phyloP scores from a whole-genome alignment of 371 early-diverging fungal species.

The Coemansia linderi region DNA sequence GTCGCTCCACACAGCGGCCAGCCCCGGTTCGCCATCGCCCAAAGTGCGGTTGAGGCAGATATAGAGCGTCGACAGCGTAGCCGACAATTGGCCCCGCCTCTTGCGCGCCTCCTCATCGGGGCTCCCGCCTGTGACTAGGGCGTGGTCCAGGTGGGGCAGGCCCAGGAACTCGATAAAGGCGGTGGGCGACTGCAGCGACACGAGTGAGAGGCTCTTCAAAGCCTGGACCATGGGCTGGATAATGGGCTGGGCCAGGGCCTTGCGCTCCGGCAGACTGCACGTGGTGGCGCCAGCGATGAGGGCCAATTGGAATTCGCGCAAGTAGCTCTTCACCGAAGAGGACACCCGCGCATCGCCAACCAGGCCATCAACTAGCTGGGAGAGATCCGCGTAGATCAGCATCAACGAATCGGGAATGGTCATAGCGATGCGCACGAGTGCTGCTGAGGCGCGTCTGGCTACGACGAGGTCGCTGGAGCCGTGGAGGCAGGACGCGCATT shows the following conservation, averaged over 20 bases:
- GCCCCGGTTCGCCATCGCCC: not conserved
- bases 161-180: slow-evolving; percentile 31
- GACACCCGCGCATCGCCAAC: slow-evolving; percentile 28
- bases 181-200: slow-evolving; percentile 30
- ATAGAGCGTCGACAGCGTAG: slow-evolving; percentile 26
- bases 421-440: slow-evolving; percentile 37
- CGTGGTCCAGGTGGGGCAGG: slow-evolving; percentile 31
- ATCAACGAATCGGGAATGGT: slow-evolving; percentile 46
- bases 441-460: slow-evolving; percentile 39
- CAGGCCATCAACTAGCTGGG: slow-evolving; percentile 28
- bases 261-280: slow-evolving; percentile 27
- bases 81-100: slow-evolving; percentile 10
- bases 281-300: slow-evolving; percentile 37
- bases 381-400: slow-evolving; percentile 32
- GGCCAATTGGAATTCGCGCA: slow-evolving; percentile 45
- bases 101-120: slow-evolving; percentile 19
- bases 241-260: slow-evolving; percentile 36
- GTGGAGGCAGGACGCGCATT: slow-evolving; percentile 19
- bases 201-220: slow-evolving; percentile 3
- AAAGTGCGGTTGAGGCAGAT: slow-evolving; percentile 40
- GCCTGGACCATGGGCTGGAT: slow-evolving; percentile 40
- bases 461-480: slow-evolving; percentile 10
- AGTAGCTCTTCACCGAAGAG: slow-evolving; percentile 22
- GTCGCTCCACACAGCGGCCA: slow-evolving; percentile 41
- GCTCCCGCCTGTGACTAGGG: not conserved